Evolutionary conservation across 1,139 yeast species (phyloP), one percentile per base, ranked within the genome.

Genomic region (Blastobotrys serpentis): DNA sequence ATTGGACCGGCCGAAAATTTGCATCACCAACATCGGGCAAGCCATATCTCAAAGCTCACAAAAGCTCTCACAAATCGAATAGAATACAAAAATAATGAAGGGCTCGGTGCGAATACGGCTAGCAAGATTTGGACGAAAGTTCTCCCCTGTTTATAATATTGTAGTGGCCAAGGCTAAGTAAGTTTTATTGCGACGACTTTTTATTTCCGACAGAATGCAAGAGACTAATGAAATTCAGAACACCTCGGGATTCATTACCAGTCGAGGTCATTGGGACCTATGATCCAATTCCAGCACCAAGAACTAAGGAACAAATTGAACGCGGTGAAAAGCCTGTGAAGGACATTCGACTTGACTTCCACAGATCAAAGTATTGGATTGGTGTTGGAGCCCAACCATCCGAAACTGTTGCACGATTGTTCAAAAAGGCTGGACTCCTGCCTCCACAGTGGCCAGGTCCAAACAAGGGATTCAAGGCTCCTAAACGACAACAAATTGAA

Each of bases 311-410:
- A 56, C 82, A 81, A 56, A 73, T 71, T 55, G 74, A 71, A 18
- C 63, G 56, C 4, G 69, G 70, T 3, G 81, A 82, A n/a, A 73
- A 77, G 55, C 88, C 94, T 18, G 75, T 78, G 48, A 92, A 92
- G 65, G 89, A 89, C 58, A 79, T 92, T 36, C 78, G 81, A 57
- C 73, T 92, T 42, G 98, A 92, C 65, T 88, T 92, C 64, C 82
- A 82, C 56, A 80, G 97, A 58, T 81, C 96, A n/a, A 88, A 88
- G 67, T 94, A 92, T 70, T 92, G 99, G 99, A 72, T 92, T 41
- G 96, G 97, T 62, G 96, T 88, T 13, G 99, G 99, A n/a, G 98
- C 98, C 1, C 95, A 86, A 65, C 95, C 96, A 3, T 82, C 94
- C 29, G 90, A 86, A 40, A 75, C 94, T 3, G 95, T 90, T 10